Evolutionary conservation across 1,284 basidiomycete genomes (phyloP).

Genomic region (Ceratobasidium papillatum): DNA sequence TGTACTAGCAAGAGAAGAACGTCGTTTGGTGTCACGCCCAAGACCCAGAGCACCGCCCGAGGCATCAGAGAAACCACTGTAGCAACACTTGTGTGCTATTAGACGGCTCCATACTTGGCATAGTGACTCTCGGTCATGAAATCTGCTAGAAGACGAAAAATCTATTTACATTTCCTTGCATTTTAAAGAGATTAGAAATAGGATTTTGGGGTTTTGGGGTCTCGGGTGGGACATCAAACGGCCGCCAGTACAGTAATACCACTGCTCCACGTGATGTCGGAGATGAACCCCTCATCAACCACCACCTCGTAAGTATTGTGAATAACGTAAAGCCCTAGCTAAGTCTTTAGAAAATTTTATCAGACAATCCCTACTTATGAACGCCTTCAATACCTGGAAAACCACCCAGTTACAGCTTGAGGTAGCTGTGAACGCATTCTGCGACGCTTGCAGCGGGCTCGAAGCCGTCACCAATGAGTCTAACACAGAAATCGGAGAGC

Average conservation of each 20-base stretch:
- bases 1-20: too few species aligned
- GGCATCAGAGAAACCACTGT: not conserved
- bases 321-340: too few species aligned
- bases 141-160: not conserved
- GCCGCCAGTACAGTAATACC: too few species aligned
- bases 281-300: too few species aligned
- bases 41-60: not conserved
- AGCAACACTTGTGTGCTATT: not conserved
- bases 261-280: too few species aligned
- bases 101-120: not conserved
- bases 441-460: not conserved
- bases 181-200: too few species aligned
- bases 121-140: not conserved
- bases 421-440: not conserved
- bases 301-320: too few species aligned
- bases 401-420: not conserved
- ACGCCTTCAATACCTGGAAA: not conserved
- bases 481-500: not conserved
- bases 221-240: too few species aligned
- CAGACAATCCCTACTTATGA: too few species aligned
- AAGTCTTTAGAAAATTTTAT: too few species aligned
- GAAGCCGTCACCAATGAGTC: not conserved
- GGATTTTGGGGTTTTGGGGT: too few species aligned
- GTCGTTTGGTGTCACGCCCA: not conserved
- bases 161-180: not conserved